Percentiles rank a stretch among this genome's conserved stretches.
Conservation (phyloP, 2,329 filamentous ascomycete genomes). For the Cephalotrichum gorgonifer region DNA sequence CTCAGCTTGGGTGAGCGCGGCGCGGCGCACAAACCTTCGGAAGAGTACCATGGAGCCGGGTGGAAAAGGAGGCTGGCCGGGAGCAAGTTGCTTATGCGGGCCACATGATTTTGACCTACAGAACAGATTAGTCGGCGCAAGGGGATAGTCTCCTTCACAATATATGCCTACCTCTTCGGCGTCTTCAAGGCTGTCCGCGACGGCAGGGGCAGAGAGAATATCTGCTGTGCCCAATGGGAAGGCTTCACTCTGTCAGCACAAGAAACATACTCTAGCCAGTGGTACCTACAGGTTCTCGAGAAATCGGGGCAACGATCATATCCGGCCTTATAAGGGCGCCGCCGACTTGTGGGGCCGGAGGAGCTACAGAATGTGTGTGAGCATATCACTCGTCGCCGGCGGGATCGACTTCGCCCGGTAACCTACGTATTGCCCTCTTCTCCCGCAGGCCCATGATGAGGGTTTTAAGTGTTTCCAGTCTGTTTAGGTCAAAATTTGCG, state of each 20-base stretch:
- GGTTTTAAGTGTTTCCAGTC: conserved; percentile 35
- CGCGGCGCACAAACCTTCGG: conserved; percentile 34
- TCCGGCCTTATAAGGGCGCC: neutral
- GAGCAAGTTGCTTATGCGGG: conserved; percentile 22
- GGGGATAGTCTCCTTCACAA: neutral
- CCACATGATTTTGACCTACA: conserved; percentile 35
- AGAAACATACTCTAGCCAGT: neutral
- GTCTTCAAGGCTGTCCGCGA: conserved; percentile 38
- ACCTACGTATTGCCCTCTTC: conserved; percentile 41
- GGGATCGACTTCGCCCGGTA: neutral
- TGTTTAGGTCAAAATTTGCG: conserved; percentile 44
- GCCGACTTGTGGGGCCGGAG: neutral
- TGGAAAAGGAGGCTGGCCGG: conserved; percentile 26
- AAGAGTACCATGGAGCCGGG: conserved; percentile 41
- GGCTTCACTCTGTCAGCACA: neutral
- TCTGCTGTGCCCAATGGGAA: conserved; percentile 50
- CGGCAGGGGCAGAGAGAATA: conserved; percentile 45
- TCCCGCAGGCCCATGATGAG: conserved; percentile 42
- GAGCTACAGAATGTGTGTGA: neutral
- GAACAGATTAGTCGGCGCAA: neutral
- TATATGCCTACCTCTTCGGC: conserved; percentile 17
- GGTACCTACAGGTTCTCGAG: conserved; percentile 1
- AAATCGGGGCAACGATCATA: neutral
- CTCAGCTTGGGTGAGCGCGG: neutral
- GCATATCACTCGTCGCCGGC: neutral